phyloP scores from a whole-genome alignment of 768 basidiomycete species.

The Leccinum uliginosum region DNA sequence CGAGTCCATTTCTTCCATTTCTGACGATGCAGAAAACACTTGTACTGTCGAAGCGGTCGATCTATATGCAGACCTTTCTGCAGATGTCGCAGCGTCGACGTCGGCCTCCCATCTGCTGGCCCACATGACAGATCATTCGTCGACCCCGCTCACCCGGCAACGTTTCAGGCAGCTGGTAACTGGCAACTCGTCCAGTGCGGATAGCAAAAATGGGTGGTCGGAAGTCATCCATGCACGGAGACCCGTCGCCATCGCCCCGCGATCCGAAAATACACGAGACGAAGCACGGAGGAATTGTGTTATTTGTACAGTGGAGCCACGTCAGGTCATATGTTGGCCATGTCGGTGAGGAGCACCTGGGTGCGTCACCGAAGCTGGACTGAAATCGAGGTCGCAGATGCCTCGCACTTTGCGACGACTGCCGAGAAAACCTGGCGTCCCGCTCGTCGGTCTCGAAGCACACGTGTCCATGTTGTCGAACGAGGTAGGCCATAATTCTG shows the following conservation, averaged over 20 bases:
- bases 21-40: conserved; percentile 31
- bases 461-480: conserved; percentile 49
- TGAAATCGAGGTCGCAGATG: conserved; percentile 31
- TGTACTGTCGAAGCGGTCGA: conserved; percentile 41
- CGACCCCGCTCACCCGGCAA: conserved; percentile 46
- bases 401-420: conserved; percentile 51
- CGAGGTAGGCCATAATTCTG: conserved; percentile 32
- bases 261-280: conserved; percentile 21
- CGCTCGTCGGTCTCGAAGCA: conserved; percentile 46
- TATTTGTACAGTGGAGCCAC: conserved; percentile 61
- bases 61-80: conserved; percentile 54
- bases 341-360: conserved; percentile 51
- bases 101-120: conserved; percentile 49
- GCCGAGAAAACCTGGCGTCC: conserved; percentile 49
- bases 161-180: conserved; percentile 39
- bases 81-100: conserved; percentile 27
- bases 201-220: conserved; percentile 24
- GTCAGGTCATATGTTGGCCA: conserved; percentile 83
- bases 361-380: not conserved
- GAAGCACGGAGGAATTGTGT: conserved; percentile 50
- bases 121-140: conserved; percentile 43
- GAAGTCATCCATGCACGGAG: conserved; percentile 28
- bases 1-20: conserved; percentile 23
- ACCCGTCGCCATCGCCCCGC: conserved; percentile 16
- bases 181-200: conserved; percentile 12